These are phyloP conservation scores for Cladorrhinum sp. DNA, from an alignment of 2,329 filamentous ascomycete genomes.

Conservation along the genomic window DNA sequence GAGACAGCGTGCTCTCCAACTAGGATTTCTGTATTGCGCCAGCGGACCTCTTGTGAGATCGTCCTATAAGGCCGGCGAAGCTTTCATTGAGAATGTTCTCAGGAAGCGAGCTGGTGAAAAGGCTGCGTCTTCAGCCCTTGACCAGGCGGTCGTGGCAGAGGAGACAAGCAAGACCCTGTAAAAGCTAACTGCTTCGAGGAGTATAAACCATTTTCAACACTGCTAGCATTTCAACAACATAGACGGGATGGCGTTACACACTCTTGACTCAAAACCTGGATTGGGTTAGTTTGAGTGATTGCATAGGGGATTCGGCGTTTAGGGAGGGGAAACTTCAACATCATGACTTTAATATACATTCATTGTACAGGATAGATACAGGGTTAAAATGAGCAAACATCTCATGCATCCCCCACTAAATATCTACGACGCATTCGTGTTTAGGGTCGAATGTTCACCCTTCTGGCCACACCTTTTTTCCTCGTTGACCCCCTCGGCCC, in stretches of 20 bases:
- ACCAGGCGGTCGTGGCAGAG: slow-evolving; percentile 41
- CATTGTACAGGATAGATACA: slow-evolving; percentile 21
- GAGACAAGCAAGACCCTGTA: slow-evolving; percentile 19
- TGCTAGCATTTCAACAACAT: slow-evolving; percentile 1
- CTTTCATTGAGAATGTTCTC: slow-evolving; percentile 97
- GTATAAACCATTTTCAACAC: slow-evolving; percentile 26
- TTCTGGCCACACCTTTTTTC: background rate
- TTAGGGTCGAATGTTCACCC: slow-evolving; percentile 5
- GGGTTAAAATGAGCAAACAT: background rate
- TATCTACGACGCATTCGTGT: background rate
- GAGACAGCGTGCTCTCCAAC: slow-evolving; percentile 82
- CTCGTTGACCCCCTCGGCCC: background rate
- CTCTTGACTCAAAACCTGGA: too few species aligned
- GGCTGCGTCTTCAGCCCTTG: slow-evolving; percentile 31
- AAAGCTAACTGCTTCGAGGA: too few species aligned
- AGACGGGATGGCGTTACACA: slow-evolving; percentile 17
- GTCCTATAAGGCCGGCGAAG: slow-evolving; percentile 96
- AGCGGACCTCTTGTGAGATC: slow-evolving; percentile 90
- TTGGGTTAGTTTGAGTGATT: slow-evolving; percentile 3
- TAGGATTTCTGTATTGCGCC: slow-evolving; percentile 96
- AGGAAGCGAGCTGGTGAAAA: slow-evolving; percentile 67
- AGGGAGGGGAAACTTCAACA: slow-evolving; percentile 3
- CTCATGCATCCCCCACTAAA: background rate
- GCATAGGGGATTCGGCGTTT: slow-evolving; percentile 19
- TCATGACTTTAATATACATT: slow-evolving; percentile 20